Evolutionary conservation across 495 filamentous ascomycete species (phyloP), one percentile per base, ranked within the genome.

Genomic region (Tuber indicum): DNA sequence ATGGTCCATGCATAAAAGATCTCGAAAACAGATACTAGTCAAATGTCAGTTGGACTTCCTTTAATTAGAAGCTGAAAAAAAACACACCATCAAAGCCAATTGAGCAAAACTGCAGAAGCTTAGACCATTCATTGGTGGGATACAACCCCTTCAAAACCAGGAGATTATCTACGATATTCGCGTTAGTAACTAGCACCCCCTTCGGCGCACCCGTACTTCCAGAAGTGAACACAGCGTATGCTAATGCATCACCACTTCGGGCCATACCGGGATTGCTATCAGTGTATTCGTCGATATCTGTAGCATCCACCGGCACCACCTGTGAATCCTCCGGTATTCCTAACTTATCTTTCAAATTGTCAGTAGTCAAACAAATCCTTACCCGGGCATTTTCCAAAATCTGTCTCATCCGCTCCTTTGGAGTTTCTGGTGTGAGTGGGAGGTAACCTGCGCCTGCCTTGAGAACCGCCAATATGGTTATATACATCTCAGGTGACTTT

Each of bases 371-470:
- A 39, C 84, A 75, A 12, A 86, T 42, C 71, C 77, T 82, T 39
- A 90, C 86, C 6, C 83, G 83, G 2, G 90, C 86, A 70, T 89
- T 86, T 19, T 84, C 52, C 12, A 94, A 76, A 70, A 93, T 90
- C 12, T 84, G 82, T 23, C 84, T 78, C 19, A 91, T 84, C 52
- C 90, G 86, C 42, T 89, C 85, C 0, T 76, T 41, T 3, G 93
- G 91, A 0, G 89, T 90, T n/a, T 86, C 88, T 17, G 91, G 89
- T 1, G 90, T 86, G 21, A 96, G 84, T 0, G 92, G 91, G 70
- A 95, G 83, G 83, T 95, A 93, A 45, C 90, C 93, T 74, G 89
- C 90, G 14, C 92, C 92, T 19, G 88, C 84, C 76, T 95, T 94
- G 5, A 92, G 81, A 26, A 91, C 87, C 0, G 90, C 93, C 39